Conservation (phyloP, 768 basidiomycete species). For the Tylopilus balloui region DNA sequence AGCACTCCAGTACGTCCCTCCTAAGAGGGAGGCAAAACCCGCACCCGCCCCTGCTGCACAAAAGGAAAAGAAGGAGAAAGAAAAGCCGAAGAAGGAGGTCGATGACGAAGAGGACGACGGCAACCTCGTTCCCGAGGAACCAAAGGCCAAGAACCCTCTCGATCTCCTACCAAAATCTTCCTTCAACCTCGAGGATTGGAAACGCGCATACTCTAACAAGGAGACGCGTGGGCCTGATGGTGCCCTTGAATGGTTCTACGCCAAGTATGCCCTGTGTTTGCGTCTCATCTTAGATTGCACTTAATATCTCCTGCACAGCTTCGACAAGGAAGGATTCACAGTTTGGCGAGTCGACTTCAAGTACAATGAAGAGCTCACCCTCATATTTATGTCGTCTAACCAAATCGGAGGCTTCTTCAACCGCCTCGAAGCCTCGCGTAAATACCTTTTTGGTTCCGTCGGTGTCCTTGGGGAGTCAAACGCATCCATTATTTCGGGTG, state of each 20-base stretch:
- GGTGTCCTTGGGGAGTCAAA: conserved; percentile 84
- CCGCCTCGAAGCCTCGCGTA: conserved; percentile 94
- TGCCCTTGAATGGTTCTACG: conserved; percentile 93
- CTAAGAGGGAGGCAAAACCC: conserved; percentile 61
- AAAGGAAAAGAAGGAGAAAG: conserved; percentile 63
- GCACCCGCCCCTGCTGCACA: conserved; percentile 37
- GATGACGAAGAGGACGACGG: conserved; percentile 78
- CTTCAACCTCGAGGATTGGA: conserved; percentile 95
- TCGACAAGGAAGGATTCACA: conserved; percentile 86
- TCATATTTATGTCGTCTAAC: conserved; percentile 92
- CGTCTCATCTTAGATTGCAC: neutral
- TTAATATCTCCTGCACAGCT: conserved; percentile 43
- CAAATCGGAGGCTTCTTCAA: conserved; percentile 95
- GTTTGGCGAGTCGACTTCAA: conserved; percentile 93
- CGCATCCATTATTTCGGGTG: conserved; percentile 78
- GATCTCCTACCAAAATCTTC: conserved; percentile 85
- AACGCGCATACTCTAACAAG: conserved; percentile 95
- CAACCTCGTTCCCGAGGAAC: conserved; percentile 66
- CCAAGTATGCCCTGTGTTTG: conserved; percentile 55
- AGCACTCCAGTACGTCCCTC: conserved; percentile 63
- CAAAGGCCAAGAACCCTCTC: conserved; percentile 92
- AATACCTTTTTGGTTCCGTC: conserved; percentile 91
- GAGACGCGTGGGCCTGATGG: conserved; percentile 86
- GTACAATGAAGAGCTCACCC: conserved; percentile 91
- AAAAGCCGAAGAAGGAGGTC: conserved; percentile 50